These are phyloP conservation scores for Aspergillus sp. DNA, from an alignment of 2,329 filamentous ascomycete genomes.

Conservation along the genomic window DNA sequence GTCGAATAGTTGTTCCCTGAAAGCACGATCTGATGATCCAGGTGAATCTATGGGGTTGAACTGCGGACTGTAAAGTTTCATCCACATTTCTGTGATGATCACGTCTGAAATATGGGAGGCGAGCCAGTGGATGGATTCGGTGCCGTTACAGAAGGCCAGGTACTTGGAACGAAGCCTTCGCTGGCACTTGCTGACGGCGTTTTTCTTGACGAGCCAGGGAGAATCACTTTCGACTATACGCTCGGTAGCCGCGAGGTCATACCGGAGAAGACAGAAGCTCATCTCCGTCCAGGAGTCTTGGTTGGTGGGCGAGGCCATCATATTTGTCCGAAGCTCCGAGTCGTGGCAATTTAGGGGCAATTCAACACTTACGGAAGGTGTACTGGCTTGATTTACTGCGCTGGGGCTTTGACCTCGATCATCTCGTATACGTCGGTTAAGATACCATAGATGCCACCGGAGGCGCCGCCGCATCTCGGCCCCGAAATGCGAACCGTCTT, in stretches of 20 bases:
- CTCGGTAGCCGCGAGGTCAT: slow-evolving; percentile 45
- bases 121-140: slow-evolving; percentile 59
- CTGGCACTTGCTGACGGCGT: slow-evolving; percentile 48
- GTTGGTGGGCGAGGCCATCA: slow-evolving; percentile 41
- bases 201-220: slow-evolving; percentile 26
- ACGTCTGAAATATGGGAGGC: slow-evolving; percentile 65
- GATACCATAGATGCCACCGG: slow-evolving; percentile 29
- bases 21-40: slow-evolving; percentile 45
- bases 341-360: slow-evolving; percentile 48
- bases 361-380: slow-evolving; percentile 31
- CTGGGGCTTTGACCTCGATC: slow-evolving; percentile 36
- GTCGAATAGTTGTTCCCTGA: slow-evolving; percentile 64
- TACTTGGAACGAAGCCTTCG: slow-evolving; percentile 50
- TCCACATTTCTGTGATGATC: slow-evolving; percentile 71
- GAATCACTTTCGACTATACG: slow-evolving; percentile 15
- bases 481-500: slow-evolving; percentile 40
- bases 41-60: slow-evolving; percentile 29
- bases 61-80: slow-evolving; percentile 67
- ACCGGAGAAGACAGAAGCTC: slow-evolving; percentile 46
- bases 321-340: slow-evolving; percentile 42
- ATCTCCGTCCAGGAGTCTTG: slow-evolving; percentile 50
- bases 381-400: slow-evolving; percentile 13
- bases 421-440: slow-evolving; percentile 43
- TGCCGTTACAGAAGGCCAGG: slow-evolving; percentile 45
- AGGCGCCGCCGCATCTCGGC: slow-evolving; percentile 40